Conservation (phyloP, 176 grass and related monocot genomes). For the Dactylis glomerata region DNA sequence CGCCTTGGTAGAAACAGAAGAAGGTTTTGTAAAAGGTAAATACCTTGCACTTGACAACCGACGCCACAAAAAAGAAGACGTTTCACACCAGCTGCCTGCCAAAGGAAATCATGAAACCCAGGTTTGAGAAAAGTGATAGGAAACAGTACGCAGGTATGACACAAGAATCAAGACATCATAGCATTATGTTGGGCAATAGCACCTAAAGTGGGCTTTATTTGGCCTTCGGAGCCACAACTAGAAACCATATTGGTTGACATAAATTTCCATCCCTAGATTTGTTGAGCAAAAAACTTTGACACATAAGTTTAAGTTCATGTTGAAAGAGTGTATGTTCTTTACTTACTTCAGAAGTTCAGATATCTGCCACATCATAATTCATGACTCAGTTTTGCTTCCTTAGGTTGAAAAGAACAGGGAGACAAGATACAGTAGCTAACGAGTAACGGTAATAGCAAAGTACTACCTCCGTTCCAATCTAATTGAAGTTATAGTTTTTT, state of each 20-base stretch:
- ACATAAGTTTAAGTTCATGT: slow-evolving; percentile 8
- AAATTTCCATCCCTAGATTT: neutral
- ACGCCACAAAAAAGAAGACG: slow-evolving; percentile 95
- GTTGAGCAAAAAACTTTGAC: neutral
- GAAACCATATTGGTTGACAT: neutral
- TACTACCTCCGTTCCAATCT: too few species aligned
- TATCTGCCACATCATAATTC: neutral
- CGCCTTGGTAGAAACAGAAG: neutral
- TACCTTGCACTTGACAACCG: slow-evolving; percentile 98
- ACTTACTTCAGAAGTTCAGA: neutral
- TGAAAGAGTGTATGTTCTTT: neutral
- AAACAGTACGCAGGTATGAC: neutral
- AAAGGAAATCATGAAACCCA: slow-evolving; percentile 25
- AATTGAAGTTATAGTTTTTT: too few species aligned
- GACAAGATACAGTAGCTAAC: neutral
- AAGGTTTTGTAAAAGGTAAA: neutral
- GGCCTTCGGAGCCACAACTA: neutral
- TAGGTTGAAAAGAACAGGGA: neutral
- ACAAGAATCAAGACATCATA: neutral
- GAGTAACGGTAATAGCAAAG: neutral
- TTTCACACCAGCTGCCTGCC: slow-evolving; percentile 94
- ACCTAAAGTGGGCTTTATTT: neutral
- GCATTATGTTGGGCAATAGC: neutral
- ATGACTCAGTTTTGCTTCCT: neutral
- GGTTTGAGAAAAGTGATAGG: neutral